phyloP scores from a whole-genome alignment of 305 asterid genomes.

The Fraxinus sp. region DNA sequence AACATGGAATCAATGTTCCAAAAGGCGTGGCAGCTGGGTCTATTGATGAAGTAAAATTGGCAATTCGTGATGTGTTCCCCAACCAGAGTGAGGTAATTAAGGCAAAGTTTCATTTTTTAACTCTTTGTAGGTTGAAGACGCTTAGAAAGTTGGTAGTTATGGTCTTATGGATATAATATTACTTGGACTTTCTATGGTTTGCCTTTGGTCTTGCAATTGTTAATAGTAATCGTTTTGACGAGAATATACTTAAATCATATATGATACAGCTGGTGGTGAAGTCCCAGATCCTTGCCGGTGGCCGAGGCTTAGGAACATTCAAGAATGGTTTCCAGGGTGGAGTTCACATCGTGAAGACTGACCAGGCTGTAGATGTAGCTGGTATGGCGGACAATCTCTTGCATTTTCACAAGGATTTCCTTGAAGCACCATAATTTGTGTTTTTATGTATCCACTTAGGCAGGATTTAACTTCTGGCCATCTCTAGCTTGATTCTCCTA shows the following conservation, averaged over 20 bases:
- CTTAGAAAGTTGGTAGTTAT: background rate
- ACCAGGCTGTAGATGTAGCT: conserved; percentile 80
- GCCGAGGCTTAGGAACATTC: conserved; percentile 89
- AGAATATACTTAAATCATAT: conserved; percentile 11
- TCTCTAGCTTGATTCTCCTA: conserved; percentile 13
- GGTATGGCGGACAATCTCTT: conserved; percentile 41
- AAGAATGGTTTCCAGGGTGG: conserved; percentile 94
- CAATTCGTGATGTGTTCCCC: conserved; percentile 58
- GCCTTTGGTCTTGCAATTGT: conserved; percentile 4
- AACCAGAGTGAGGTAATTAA: conserved; percentile 67
- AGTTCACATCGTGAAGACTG: conserved; percentile 83
- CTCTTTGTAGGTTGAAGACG: conserved; percentile 7
- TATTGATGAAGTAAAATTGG: conserved; percentile 62
- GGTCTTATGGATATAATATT: background rate
- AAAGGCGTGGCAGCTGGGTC: conserved; percentile 86
- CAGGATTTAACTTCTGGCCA: conserved; percentile 8
- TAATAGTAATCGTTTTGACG: conserved; percentile 14
- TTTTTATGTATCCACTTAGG: conserved; percentile 4
- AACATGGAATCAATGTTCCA: conserved; percentile 93
- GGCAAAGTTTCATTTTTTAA: background rate
- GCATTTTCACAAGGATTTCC: background rate
- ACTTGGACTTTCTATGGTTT: background rate
- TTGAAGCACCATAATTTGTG: conserved; percentile 13
- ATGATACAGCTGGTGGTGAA: conserved; percentile 77
- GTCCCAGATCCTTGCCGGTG: conserved; percentile 97